Evolutionary conservation across 192 early-diverging fungal species (phyloP).

Genomic region (Spizellomyces punctatus): DNA sequence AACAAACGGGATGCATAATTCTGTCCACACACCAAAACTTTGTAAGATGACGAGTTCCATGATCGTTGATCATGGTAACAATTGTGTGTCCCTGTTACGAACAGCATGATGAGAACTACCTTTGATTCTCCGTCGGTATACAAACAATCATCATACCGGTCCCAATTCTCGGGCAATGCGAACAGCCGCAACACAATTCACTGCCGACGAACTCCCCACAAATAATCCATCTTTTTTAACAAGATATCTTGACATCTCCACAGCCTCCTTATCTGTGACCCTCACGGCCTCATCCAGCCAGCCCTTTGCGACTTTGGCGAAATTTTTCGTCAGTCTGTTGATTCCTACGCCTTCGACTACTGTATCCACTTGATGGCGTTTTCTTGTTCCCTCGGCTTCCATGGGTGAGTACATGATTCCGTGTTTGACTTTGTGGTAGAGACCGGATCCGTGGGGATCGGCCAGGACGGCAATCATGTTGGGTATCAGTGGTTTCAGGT

Average conservation of each 20-base stretch:
- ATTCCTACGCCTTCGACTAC: conserved; percentile 96
- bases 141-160: conserved; percentile 46
- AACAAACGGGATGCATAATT: too few relatives aligned
- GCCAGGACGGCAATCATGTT: conserved; percentile 73
- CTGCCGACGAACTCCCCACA: conserved; percentile 85
- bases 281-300: conserved; percentile 79
- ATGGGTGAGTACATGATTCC: conserved; percentile 86
- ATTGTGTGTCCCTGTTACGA: conserved; percentile 71
- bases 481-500: conserved; percentile 70
- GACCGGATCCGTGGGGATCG: conserved; percentile 90
- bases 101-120: conserved; percentile 1
- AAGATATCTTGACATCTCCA: conserved; percentile 86
- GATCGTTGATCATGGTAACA: conserved; percentile 90
- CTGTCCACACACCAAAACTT: conserved; percentile 78
- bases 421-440: conserved; percentile 90
- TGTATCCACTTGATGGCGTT: conserved; percentile 96
- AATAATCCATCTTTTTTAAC: conserved; percentile 84
- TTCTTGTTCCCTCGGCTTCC: conserved; percentile 86
- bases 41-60: conserved; percentile 88
- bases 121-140: neutral
- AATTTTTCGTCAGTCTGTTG: conserved; percentile 91
- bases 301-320: conserved; percentile 51
- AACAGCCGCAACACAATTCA: conserved; percentile 91
- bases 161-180: conserved; percentile 75
- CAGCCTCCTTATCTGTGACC: conserved; percentile 86